Conservation (phyloP, 768 basidiomycete species). For the Lanmaoa rubissima region DNA sequence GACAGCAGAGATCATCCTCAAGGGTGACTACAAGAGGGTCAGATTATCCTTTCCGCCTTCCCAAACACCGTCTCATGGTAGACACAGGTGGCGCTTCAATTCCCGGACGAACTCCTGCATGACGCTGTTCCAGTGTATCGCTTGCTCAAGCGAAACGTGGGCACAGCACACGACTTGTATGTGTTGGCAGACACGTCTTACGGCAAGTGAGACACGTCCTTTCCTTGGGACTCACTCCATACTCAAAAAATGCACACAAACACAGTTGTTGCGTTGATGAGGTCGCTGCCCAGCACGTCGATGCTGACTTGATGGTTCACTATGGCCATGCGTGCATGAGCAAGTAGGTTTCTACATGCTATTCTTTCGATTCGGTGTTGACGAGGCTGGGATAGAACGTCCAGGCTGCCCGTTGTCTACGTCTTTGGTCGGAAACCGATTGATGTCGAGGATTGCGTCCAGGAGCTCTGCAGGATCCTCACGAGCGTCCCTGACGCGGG, state of each 20-base stretch:
- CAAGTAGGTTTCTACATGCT: constrained; percentile 51
- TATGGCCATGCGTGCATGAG: constrained; percentile 97
- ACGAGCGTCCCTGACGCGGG: constrained; percentile 5
- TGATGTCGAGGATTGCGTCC: constrained; percentile 51
- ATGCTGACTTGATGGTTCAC: constrained; percentile 89
- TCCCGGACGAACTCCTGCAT: constrained; percentile 89
- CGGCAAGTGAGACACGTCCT: constrained; percentile 61
- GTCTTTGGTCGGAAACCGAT: constrained; percentile 79
- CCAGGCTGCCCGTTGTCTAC: constrained; percentile 85
- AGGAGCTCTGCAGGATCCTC: constrained; percentile 39
- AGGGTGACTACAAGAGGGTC: constrained; percentile 70
- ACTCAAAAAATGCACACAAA: background rate
- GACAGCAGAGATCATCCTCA: constrained; percentile 57
- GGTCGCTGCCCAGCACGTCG: constrained; percentile 90
- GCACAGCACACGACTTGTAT: constrained; percentile 59
- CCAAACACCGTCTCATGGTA: background rate
- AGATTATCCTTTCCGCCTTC: constrained; percentile 15
- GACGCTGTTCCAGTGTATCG: constrained; percentile 85
- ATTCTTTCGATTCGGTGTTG: background rate
- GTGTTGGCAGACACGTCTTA: constrained; percentile 98
- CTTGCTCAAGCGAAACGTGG: constrained; percentile 52
- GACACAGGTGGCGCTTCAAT: constrained; percentile 81
- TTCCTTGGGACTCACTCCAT: background rate
- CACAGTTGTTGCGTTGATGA: constrained; percentile 93
- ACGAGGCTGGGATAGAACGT: constrained; percentile 54